Percentiles rank a stretch among this genome's conserved stretches.
These are phyloP conservation scores for Coemansia sp. DNA, from an alignment of 192 early-diverging fungal species.

Conservation along the genomic window DNA sequence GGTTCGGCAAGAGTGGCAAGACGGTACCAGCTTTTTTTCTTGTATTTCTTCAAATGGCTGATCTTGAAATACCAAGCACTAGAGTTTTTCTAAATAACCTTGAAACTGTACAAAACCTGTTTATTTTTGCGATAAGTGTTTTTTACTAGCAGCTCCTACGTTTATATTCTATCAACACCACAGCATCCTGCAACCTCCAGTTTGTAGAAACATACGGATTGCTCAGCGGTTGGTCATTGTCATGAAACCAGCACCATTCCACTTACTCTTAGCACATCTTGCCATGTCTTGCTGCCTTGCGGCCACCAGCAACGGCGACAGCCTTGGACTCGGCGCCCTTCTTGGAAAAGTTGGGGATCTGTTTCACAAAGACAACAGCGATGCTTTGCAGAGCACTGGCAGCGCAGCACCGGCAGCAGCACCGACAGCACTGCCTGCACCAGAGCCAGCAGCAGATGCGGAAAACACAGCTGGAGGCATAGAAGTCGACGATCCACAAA, in stretches of 20 bases:
- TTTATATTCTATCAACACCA: no score
- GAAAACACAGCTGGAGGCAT: not conserved
- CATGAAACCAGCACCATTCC: not conserved
- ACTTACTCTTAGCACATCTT: not conserved
- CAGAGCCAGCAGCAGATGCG: not conserved
- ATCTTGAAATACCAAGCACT: no score
- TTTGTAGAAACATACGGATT: not conserved
- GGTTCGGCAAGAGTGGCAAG: not conserved
- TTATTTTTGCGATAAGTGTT: no score
- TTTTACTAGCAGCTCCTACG: no score
- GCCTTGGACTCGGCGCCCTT: not conserved
- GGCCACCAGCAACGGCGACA: not conserved
- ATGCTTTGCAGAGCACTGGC: not conserved
- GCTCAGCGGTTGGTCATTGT: not conserved
- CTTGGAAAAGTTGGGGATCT: constrained; percentile 1
- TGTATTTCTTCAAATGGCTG: no score
- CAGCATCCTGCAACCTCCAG: no score
- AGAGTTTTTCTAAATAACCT: no score
- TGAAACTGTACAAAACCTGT: no score
- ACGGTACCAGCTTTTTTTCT: no score
- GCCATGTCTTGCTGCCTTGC: not conserved
- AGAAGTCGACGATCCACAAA: constrained; percentile 1
- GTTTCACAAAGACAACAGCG: not conserved
- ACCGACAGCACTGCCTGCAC: no score
- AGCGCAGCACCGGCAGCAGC: not conserved